phyloP scores from a whole-genome alignment of 2,329 filamentous ascomycete genomes.

The Gremmenia infestans region DNA sequence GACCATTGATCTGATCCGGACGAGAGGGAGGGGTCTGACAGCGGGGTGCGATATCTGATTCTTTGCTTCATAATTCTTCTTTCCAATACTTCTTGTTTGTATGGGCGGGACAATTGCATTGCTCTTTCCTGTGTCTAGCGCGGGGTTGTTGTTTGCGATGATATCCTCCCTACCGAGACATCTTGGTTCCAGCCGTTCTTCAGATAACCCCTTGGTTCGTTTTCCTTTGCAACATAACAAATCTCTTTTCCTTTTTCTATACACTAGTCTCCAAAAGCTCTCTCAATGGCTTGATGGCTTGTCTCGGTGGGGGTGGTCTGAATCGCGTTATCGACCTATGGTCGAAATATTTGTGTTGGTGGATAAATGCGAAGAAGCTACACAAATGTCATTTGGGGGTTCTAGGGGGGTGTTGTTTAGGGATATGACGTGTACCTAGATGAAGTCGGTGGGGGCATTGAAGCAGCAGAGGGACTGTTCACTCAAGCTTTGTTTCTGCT shows the following conservation, averaged over 20 bases:
- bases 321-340: slow-evolving; percentile 12
- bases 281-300: slow-evolving; percentile 24
- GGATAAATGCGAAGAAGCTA: slow-evolving; percentile 15
- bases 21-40: slow-evolving; percentile 16
- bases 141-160: slow-evolving; percentile 30
- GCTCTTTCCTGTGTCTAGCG: slow-evolving; percentile 29
- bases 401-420: not conserved
- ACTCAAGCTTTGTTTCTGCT: slow-evolving; percentile 14
- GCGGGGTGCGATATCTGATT: slow-evolving; percentile 30
- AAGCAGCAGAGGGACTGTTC: slow-evolving; percentile 9
- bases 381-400: slow-evolving; percentile 5
- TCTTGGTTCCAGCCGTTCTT: slow-evolving; percentile 25
- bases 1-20: slow-evolving; percentile 19
- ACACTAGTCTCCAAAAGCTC: slow-evolving; percentile 19
- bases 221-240: slow-evolving; percentile 17
- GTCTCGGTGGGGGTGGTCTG: slow-evolving; percentile 24
- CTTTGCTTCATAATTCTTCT: slow-evolving; percentile 42
- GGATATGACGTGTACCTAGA: slow-evolving; percentile 20
- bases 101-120: slow-evolving; percentile 34
- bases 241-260: slow-evolving; percentile 15
- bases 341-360: slow-evolving; percentile 19
- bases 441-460: slow-evolving; percentile 8
- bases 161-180: slow-evolving; percentile 31
- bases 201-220: slow-evolving; percentile 14
- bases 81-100: slow-evolving; percentile 31